Evolutionary conservation across 768 basidiomycete species (phyloP).

Genomic region (button mushroom (Agaricus bisporus)): DNA sequence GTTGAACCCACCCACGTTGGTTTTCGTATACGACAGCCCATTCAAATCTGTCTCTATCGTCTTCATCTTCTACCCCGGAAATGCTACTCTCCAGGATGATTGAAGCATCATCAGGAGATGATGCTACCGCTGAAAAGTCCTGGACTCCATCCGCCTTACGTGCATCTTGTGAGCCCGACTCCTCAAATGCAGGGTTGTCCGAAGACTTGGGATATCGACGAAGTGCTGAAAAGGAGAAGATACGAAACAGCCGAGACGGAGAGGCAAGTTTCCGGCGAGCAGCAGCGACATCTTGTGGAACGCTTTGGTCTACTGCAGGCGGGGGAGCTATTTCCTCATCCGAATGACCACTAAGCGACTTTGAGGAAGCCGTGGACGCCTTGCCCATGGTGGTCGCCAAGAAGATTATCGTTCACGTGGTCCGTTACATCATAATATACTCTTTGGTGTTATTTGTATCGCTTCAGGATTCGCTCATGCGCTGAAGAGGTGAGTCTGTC

Average conservation of each 20-base stretch:
- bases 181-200: not conserved
- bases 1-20: constrained; percentile 60
- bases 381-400: not conserved
- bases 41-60: constrained; percentile 49
- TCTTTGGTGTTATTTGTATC: not conserved
- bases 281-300: constrained; percentile 34
- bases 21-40: constrained; percentile 84
- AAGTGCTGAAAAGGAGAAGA: constrained; percentile 29
- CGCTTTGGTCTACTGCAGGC: constrained; percentile 30
- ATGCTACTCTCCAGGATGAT: constrained; percentile 28
- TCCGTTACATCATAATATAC: constrained; percentile 4
- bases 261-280: constrained; percentile 41
- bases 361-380: not conserved
- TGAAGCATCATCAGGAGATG: constrained; percentile 12
- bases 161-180: not conserved
- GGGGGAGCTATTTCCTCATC: constrained; percentile 26
- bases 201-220: constrained; percentile 12
- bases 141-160: constrained; percentile 3
- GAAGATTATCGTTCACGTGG: not conserved
- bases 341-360: not conserved
- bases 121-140: not conserved
- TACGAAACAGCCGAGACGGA: constrained; percentile 29
- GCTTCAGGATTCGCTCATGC: not conserved
- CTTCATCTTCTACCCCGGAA: constrained; percentile 16
- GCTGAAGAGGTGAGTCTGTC: not conserved